Conservation (phyloP, 495 filamentous ascomycete species). For the Paragyromitra xinjiangensis region DNA sequence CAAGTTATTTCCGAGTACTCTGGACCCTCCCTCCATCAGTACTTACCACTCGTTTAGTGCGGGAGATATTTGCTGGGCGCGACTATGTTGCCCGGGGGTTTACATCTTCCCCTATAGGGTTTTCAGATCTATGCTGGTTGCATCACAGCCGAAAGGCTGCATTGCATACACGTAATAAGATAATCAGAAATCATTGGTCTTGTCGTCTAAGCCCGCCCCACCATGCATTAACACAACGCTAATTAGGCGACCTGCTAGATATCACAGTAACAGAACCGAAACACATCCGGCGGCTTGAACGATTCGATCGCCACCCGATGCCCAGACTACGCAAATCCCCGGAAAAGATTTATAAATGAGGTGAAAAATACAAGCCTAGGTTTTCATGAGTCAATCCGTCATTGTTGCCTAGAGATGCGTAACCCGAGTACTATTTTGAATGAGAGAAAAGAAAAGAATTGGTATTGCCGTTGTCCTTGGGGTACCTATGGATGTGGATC, state of each 20-base stretch:
- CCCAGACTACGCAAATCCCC: background rate
- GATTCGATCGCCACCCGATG: background rate
- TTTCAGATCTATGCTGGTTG: background rate
- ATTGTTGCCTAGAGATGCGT: conserved; percentile 13
- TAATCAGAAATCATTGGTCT: conserved; percentile 5
- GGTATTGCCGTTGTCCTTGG: background rate
- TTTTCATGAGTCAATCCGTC: conserved; percentile 5
- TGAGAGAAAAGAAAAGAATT: background rate
- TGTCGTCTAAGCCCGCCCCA: background rate
- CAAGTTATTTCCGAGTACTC: background rate
- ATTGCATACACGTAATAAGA: background rate
- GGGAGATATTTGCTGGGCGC: background rate
- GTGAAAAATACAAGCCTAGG: background rate
- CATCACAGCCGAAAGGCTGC: background rate
- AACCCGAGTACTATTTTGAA: background rate
- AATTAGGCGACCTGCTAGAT: conserved; percentile 6
- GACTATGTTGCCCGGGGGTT: background rate
- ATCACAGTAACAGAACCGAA: background rate
- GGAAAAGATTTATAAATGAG: background rate
- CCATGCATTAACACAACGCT: background rate
- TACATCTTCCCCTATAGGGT: background rate
- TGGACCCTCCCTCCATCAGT: background rate
- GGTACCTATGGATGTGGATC: background rate
- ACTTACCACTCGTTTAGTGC: background rate
- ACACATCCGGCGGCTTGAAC: background rate